Evolutionary conservation across 495 filamentous ascomycete genomes (phyloP), one percentile per base, ranked within the genome.

Genomic region (Hyaloscypha finlandica): DNA sequence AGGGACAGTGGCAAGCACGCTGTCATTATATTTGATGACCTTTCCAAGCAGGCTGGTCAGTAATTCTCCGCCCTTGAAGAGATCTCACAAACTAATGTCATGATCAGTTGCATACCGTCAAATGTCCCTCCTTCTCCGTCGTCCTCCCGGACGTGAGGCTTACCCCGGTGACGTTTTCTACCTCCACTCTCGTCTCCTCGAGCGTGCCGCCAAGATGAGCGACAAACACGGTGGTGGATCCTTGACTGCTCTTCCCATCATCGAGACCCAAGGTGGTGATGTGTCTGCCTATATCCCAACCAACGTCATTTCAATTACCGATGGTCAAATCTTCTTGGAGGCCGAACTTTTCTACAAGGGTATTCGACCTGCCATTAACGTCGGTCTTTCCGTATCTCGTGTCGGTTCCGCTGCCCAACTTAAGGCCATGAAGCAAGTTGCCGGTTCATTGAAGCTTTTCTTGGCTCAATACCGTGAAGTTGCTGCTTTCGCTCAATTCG

Each of bases 351-450:
- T 99, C 92, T 99, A 99, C 90, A 99, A 99, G 91, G 95, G 95
- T 97, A 83, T 99, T 83, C 96, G 95, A 78, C 95, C 95, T 74
- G 95, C 95, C 84, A 99, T 99, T 84, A 99, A 99, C 88, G 95
- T 99, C 90, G 95, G 95, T 95, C 91, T 99, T 65, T 99, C 95
- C 77, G 95, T 99, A 70, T 99, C 95, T 77, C 95, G 95, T 90
- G 95, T 99, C 88, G 95, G 95, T 79, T 99, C 95, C 76, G 93
- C 95, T 79, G 95, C 95, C 77, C 95, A 99, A 87, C 89, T 99
- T 83, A 99, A 99, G 91, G 93, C 95, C 83, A 99, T 99, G 95
- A 99, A 98, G 87, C 95, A 99, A 89, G 95, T 99, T 78, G 95
- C 95, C 78, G 95, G 95, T 88, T 97, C 94, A 73, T 86, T 99